phyloP scores from a whole-genome alignment of 2,329 filamentous ascomycete genomes.

The Pleurostoma richardsiae region DNA sequence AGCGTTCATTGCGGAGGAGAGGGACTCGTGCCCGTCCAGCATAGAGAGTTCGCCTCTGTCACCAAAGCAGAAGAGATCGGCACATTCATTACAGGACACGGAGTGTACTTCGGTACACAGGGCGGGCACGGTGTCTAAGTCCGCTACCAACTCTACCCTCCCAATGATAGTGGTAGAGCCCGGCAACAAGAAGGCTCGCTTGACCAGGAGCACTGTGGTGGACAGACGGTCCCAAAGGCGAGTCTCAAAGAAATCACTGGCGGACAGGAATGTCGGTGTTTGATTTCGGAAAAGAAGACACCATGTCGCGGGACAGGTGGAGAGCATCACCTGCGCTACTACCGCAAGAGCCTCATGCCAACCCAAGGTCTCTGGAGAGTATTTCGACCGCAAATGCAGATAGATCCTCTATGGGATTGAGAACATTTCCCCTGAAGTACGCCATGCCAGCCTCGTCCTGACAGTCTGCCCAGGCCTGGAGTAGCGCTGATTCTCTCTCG shows the following conservation, averaged over 20 bases:
- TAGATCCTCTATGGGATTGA: constrained; percentile 40
- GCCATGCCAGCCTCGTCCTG: constrained; percentile 30
- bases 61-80: not conserved
- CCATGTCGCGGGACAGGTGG: not conserved
- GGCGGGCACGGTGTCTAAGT: too few relatives aligned
- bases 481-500: constrained; percentile 34
- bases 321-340: not conserved
- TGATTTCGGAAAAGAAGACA: not conserved
- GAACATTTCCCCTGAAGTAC: constrained; percentile 41
- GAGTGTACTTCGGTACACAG: too few relatives aligned
- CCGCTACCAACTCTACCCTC: too few relatives aligned
- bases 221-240: too few relatives aligned
- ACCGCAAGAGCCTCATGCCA: constrained; percentile 6
- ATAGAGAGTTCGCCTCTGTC: constrained; percentile 1
- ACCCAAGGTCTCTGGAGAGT: constrained; percentile 32
- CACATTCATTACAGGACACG: not conserved
- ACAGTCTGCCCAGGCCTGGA: constrained; percentile 35
- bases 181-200: too few relatives aligned
- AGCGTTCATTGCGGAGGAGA: not conserved
- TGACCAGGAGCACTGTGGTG: too few relatives aligned
- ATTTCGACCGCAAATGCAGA: constrained; percentile 39
- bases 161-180: too few relatives aligned
- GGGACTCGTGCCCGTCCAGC: constrained; percentile 4
- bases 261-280: not conserved
- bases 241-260: too few relatives aligned